Evolutionary conservation across 306 rosid genomes (phyloP).

Genomic region (barrel medic (Medicago truncatula)): MtrunA17r5.0-ANR NC_053046.1:31718001-31718500

Average conservation of each 20-base stretch:
- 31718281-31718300: conserved; percentile 30
- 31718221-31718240: conserved; percentile 40
- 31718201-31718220: conserved; percentile 32
- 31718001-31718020: neutral
- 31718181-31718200: conserved; percentile 37
- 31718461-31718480: too few relatives aligned
- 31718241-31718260: conserved; percentile 8
- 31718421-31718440: neutral
- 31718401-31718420: neutral
- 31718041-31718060: conserved; percentile 35
- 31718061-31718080: conserved; percentile 6
- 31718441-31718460: too few relatives aligned
- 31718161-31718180: conserved; percentile 23
- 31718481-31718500: too few relatives aligned
- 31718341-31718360: neutral
- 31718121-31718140: conserved; percentile 32
- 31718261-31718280: conserved; percentile 29
- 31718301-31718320: conserved; percentile 19
- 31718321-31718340: conserved; percentile 32
- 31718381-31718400: conserved; percentile 3
- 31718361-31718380: neutral
- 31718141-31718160: conserved; percentile 38
- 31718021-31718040: conserved; percentile 29
- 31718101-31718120: conserved; percentile 50
- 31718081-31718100: conserved; percentile 28